Conservation (phyloP, 2,329 filamentous ascomycete species). For the Aspergillus quadricinctus region DNA sequence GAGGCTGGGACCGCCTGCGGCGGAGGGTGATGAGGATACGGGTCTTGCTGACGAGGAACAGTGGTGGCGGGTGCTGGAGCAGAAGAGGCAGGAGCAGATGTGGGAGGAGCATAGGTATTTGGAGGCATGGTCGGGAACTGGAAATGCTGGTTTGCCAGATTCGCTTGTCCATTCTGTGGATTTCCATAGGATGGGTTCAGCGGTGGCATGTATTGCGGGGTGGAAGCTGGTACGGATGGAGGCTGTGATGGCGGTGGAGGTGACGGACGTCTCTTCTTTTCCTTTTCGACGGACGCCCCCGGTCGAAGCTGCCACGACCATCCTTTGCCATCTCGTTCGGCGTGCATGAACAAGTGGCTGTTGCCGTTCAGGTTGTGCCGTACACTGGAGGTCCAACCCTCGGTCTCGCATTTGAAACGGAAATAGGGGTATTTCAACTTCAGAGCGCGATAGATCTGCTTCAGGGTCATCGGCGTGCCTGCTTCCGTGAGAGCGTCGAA, state of each 20-base stretch:
- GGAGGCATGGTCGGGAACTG: slow-evolving; percentile 35
- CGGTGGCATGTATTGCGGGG: slow-evolving; percentile 35
- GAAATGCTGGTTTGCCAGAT: slow-evolving; percentile 33
- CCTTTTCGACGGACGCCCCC: slow-evolving; percentile 57
- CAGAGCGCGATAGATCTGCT: slow-evolving; percentile 62
- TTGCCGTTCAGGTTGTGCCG: slow-evolving; percentile 59
- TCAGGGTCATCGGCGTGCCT: slow-evolving; percentile 56
- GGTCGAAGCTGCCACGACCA: slow-evolving; percentile 60
- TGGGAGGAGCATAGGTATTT: slow-evolving; percentile 29
- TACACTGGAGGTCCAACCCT: slow-evolving; percentile 64
- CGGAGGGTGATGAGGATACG: slow-evolving; percentile 18
- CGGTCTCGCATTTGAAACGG: slow-evolving; percentile 59
- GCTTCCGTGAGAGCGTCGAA: slow-evolving; percentile 59
- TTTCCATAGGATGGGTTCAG: slow-evolving; percentile 29
- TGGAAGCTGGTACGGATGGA: slow-evolving; percentile 20
- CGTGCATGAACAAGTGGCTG: slow-evolving; percentile 56
- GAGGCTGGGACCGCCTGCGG: slow-evolving; percentile 25
- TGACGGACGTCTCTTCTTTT: slow-evolving; percentile 49
- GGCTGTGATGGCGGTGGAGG: slow-evolving; percentile 35
- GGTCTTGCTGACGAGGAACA: slow-evolving; percentile 17
- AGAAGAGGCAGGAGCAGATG: slow-evolving; percentile 21
- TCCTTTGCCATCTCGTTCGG: slow-evolving; percentile 59
- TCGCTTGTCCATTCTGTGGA: slow-evolving; percentile 23
- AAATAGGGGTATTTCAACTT: slow-evolving; percentile 60
- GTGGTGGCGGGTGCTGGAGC: slow-evolving; percentile 13